These are phyloP conservation scores for Solanum stenotomum DNA, from an alignment of 257 asterid species.

Conservation along the genomic window DNA sequence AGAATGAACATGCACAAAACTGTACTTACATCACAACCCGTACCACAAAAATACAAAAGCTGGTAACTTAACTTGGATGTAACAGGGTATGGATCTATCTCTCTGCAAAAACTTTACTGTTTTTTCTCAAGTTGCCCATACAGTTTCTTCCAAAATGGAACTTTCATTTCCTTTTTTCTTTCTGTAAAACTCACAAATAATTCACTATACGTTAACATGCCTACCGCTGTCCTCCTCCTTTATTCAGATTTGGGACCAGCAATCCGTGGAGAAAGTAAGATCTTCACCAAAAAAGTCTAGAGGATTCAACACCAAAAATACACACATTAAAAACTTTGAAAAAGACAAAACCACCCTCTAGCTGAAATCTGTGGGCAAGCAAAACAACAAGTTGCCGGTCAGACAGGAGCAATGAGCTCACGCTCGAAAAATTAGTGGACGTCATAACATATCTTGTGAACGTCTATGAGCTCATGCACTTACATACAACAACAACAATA, in stretches of 20 bases:
- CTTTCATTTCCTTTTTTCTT: not conserved
- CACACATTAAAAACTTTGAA: not conserved
- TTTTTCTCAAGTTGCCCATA: conserved; percentile 8
- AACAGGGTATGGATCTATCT: conserved; percentile 6
- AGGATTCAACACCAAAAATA: not conserved
- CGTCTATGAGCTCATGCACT: not conserved
- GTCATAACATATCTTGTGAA: not conserved
- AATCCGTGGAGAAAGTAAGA: not conserved
- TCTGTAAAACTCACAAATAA: not conserved
- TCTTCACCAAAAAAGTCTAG: not conserved
- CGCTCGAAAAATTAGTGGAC: not conserved
- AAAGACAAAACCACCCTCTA: not conserved
- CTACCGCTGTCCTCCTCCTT: not conserved
- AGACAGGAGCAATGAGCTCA: not conserved
- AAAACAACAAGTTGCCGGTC: not conserved
- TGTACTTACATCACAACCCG: not conserved
- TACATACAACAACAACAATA: not conserved
- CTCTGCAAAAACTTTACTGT: not conserved
- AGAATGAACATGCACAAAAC: conserved; percentile 1
- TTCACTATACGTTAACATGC: not conserved
- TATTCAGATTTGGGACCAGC: not conserved
- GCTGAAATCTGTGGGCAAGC: not conserved
- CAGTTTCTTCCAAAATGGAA: not conserved
- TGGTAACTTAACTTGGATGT: not conserved
- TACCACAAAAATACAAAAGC: not conserved